Conservation (phyloP, 23 red algal genomes). For the Gracilaria domingensis region DNA sequence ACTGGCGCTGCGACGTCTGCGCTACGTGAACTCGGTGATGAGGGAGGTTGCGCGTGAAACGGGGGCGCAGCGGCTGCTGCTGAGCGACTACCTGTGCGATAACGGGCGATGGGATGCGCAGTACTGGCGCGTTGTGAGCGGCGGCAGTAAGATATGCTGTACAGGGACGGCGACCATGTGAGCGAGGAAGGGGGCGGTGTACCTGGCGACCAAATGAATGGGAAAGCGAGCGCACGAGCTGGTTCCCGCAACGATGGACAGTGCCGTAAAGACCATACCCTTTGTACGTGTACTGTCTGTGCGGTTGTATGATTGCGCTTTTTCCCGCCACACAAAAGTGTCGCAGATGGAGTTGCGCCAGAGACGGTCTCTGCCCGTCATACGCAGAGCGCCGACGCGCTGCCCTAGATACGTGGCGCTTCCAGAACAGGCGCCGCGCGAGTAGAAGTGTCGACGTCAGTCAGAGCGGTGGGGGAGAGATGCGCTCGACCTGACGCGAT, state of each 20-base stretch:
- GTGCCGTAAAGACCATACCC: neutral
- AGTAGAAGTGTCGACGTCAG: too few species aligned
- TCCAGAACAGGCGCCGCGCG: too few species aligned
- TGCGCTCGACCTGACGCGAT: too few species aligned
- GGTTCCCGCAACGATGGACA: neutral
- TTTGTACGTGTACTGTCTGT: neutral
- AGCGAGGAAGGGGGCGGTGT: constrained; percentile 24
- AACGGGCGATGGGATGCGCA: neutral
- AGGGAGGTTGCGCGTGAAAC: neutral
- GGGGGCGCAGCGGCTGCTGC: neutral
- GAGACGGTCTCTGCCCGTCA: too few species aligned
- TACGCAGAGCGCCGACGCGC: too few species aligned
- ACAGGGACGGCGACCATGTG: constrained; percentile 37
- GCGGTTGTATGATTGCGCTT: too few species aligned
- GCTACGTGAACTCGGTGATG: constrained; percentile 8
- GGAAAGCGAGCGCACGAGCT: constrained; percentile 9
- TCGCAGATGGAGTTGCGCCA: too few species aligned
- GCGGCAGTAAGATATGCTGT: neutral
- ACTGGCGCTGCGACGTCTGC: constrained; percentile 9
- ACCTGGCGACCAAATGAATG: constrained; percentile 12
- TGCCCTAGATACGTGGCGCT: too few species aligned
- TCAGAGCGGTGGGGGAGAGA: too few species aligned
- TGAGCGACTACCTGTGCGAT: constrained; percentile 34
- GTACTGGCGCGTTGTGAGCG: constrained; percentile 27
- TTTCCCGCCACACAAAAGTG: too few species aligned